Percentiles rank a stretch among this genome's conserved stretches.
Conservation (phyloP, 495 filamentous ascomycete species). For the Penicillium coffeae region DNA sequence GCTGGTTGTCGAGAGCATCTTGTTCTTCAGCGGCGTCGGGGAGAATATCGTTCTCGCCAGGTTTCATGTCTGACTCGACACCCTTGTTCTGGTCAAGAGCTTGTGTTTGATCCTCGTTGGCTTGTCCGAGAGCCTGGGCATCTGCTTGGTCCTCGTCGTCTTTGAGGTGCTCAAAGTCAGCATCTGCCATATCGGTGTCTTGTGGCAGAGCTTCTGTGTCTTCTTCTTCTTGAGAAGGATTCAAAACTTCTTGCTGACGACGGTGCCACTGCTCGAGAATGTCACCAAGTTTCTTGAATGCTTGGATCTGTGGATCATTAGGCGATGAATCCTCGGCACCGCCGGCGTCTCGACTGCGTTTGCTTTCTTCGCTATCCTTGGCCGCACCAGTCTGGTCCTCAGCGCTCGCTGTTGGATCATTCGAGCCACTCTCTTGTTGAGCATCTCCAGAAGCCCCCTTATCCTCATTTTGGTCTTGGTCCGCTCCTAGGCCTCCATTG, state of each 20-base stretch:
- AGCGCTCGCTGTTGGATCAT: conserved; percentile 40
- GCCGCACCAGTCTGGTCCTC: conserved; percentile 39
- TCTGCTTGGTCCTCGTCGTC: conserved; percentile 76
- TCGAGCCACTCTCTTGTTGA: conserved; percentile 46
- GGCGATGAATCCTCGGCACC: conserved; percentile 41
- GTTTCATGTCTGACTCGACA: conserved; percentile 65
- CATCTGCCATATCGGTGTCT: conserved; percentile 63
- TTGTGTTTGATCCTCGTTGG: conserved; percentile 78
- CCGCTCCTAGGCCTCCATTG: conserved; percentile 38
- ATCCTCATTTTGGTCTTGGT: conserved; percentile 55
- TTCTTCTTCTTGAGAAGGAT: conserved; percentile 60
- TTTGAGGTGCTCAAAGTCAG: conserved; percentile 86
- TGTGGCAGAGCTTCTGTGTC: conserved; percentile 48
- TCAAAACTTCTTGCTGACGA: conserved; percentile 71
- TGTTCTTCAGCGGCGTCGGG: conserved; percentile 58
- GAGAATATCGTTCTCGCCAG: conserved; percentile 48
- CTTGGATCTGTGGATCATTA: conserved; percentile 52
- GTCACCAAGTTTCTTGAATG: conserved; percentile 91
- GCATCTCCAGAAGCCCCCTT: conserved; percentile 66
- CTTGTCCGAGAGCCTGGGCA: conserved; percentile 85
- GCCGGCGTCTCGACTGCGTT: conserved; percentile 38
- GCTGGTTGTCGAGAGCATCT: conserved; percentile 45
- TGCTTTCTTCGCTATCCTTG: conserved; percentile 45
- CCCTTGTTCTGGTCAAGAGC: conserved; percentile 81
- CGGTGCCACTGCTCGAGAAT: conserved; percentile 91